Percentiles rank a stretch among this genome's conserved stretches.
Conservation (phyloP, 2,329 filamentous ascomycete genomes). For the Mycosphaerelloides madeirae region DNA sequence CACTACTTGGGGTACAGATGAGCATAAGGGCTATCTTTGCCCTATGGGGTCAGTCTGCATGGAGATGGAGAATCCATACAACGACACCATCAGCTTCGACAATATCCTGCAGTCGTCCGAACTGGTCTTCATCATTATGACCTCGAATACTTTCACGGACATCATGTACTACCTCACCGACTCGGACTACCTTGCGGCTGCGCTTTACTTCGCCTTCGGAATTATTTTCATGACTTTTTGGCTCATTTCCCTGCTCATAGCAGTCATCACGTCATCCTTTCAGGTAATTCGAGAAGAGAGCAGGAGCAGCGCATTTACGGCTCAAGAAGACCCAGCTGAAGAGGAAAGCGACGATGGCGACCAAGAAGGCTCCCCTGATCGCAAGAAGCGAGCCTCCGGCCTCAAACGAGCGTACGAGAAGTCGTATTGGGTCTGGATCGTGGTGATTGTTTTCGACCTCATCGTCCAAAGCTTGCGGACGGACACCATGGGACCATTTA, state of each 20-base stretch:
- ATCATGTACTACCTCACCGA: conserved; percentile 90
- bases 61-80: conserved; percentile 72
- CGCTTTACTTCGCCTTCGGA: conserved; percentile 65
- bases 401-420: conserved; percentile 71
- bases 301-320: conserved; percentile 86
- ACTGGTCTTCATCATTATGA: conserved; percentile 97
- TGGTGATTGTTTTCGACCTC: conserved; percentile 75
- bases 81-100: conserved; percentile 87
- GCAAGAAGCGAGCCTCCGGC: conserved; percentile 33
- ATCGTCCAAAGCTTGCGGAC: conserved; percentile 73
- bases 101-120: conserved; percentile 89
- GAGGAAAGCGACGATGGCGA: conserved; percentile 18
- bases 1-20: conserved; percentile 42
- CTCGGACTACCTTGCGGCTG: conserved; percentile 82
- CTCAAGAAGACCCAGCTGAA: conserved; percentile 51
- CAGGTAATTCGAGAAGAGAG: conserved; percentile 97
- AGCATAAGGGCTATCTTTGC: conserved; percentile 81
- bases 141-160: conserved; percentile 92
- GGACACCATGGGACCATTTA: conserved; percentile 62
- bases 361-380: neutral
- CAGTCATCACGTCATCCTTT: conserved; percentile 97
- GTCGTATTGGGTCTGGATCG: conserved; percentile 71
- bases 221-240: conserved; percentile 94
- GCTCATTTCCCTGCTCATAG: conserved; percentile 90
- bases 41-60: conserved; percentile 79